Conservation (phyloP, 306 rosid species). For the Trichosanthes truncata region DNA sequence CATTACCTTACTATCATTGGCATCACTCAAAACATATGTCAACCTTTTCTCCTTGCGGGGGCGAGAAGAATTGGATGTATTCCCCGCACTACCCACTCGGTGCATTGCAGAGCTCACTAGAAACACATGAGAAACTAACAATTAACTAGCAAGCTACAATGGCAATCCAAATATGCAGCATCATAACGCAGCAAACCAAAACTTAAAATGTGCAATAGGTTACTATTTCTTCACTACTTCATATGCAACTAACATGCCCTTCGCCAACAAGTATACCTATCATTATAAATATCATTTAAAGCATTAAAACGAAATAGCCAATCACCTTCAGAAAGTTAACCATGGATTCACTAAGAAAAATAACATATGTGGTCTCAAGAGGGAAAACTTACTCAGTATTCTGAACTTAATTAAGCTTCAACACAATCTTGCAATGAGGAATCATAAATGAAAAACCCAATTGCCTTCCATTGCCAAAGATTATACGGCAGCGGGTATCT, state of each 20-base stretch:
- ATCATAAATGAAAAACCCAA: neutral
- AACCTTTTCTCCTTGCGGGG: slow-evolving; percentile 94
- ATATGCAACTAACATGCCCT: neutral
- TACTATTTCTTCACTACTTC: neutral
- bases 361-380: neutral
- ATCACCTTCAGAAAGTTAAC: neutral
- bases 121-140: neutral
- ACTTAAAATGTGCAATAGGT: neutral
- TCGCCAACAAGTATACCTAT: neutral
- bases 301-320: neutral
- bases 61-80: slow-evolving; percentile 71
- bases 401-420: neutral
- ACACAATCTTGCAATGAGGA: neutral
- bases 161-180: neutral
- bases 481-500: neutral
- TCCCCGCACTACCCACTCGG: slow-evolving; percentile 96
- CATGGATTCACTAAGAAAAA: neutral
- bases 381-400: too few relatives aligned
- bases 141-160: neutral
- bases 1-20: slow-evolving; percentile 71
- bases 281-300: neutral
- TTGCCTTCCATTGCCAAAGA: neutral
- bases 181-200: neutral
- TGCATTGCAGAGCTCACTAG: slow-evolving; percentile 69
- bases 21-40: slow-evolving; percentile 76